Percentiles rank a stretch among this genome's conserved stretches.
These are phyloP conservation scores for Clarireedia monteithiana DNA, from an alignment of 2,329 filamentous ascomycete genomes.

Conservation along the genomic window DNA sequence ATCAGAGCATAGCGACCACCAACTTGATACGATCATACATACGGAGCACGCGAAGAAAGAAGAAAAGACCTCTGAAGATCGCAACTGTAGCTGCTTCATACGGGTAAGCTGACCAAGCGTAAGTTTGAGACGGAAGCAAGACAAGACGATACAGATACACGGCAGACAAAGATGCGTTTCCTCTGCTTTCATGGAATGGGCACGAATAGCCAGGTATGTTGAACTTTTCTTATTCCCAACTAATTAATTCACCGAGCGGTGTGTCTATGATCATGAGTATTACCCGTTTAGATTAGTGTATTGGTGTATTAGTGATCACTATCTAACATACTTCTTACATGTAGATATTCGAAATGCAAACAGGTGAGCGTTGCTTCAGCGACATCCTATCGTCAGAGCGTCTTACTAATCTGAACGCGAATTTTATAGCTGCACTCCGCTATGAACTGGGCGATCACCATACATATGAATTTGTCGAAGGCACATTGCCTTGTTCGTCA, in stretches of 20 bases:
- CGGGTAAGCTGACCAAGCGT: too few species aligned
- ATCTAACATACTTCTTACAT: background rate
- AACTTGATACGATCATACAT: too few species aligned
- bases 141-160: background rate
- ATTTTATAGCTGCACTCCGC: constrained; percentile 10
- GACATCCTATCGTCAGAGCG: background rate
- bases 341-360: constrained; percentile 1
- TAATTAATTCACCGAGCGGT: background rate
- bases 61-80: too few species aligned
- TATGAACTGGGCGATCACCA: constrained; percentile 12
- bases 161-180: background rate
- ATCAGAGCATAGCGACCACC: too few species aligned
- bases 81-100: too few species aligned
- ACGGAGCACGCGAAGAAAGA: too few species aligned
- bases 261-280: too few species aligned
- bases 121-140: too few species aligned
- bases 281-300: too few species aligned
- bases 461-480: constrained; percentile 14
- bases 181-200: constrained; percentile 1
- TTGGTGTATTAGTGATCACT: background rate
- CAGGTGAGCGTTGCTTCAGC: background rate
- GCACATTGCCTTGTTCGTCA: constrained; percentile 1
- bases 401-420: background rate
- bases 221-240: background rate
- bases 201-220: background rate